phyloP scores from a whole-genome alignment of 345 rosid genomes.

The Garcia nutans region DNA sequence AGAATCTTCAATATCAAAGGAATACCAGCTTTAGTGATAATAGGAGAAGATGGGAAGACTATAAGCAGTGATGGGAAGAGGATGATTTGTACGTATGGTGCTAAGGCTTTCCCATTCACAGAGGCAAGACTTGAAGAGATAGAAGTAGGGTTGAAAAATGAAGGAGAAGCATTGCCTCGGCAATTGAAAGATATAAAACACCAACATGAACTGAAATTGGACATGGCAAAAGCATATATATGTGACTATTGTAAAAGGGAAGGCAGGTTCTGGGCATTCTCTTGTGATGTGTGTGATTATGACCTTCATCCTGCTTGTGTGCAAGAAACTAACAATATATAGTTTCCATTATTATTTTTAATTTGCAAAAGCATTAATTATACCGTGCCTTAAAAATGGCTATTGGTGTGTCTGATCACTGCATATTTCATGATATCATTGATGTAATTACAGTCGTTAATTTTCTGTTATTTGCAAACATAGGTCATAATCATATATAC shows the following conservation, averaged over 20 bases:
- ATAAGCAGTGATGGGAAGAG: slow-evolving; percentile 54
- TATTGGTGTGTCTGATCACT: too few relatives aligned
- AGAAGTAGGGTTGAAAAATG: slow-evolving; percentile 50
- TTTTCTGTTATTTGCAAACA: too few relatives aligned
- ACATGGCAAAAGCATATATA: slow-evolving; percentile 73
- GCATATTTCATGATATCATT: too few relatives aligned
- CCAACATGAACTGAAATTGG: slow-evolving; percentile 61
- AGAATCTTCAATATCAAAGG: slow-evolving; percentile 66
- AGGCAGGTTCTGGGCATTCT: slow-evolving; percentile 81
- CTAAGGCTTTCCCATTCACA: slow-evolving; percentile 65
- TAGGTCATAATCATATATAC: too few relatives aligned
- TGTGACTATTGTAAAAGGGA: slow-evolving; percentile 59
- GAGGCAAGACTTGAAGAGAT: slow-evolving; percentile 52
- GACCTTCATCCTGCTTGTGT: slow-evolving; percentile 79
- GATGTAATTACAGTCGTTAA: too few relatives aligned
- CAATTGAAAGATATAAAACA: slow-evolving; percentile 58
- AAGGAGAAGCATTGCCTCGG: slow-evolving; percentile 61
- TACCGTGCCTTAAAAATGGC: too few relatives aligned
- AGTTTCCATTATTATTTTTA: too few relatives aligned
- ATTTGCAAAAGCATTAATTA: neutral
- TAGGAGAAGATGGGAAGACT: slow-evolving; percentile 67
- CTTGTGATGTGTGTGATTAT: slow-evolving; percentile 66
- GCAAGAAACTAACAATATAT: slow-evolving; percentile 23
- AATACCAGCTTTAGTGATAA: slow-evolving; percentile 62
- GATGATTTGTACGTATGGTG: slow-evolving; percentile 58